Evolutionary conservation across 2,329 filamentous ascomycete genomes (phyloP), one percentile per base, ranked within the genome.

Genomic region (Verticillium dahliae): DNA sequence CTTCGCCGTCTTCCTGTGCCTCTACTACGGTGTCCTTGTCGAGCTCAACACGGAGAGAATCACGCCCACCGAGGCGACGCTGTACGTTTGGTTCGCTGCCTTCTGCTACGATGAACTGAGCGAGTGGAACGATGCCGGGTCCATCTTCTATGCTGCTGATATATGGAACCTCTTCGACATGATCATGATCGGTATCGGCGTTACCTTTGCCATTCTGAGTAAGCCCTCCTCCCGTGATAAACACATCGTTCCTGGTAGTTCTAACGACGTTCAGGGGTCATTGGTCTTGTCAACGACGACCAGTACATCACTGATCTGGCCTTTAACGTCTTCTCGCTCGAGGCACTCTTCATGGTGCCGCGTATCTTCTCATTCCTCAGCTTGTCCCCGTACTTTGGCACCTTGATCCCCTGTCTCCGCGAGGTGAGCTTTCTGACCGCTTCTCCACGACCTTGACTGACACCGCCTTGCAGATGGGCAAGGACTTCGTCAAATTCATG

Each of bases 91-190:
- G 90, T 89, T 97, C 67, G 87, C 87, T 4, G 90, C 91, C 7
- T 97, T 96, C 76, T 86, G 90, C 45, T 96, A 95, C 70, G 92
- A 97, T 67, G 92, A 93, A 74, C 79, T 95, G 62, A 90, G 89
- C 68, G 91, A 96, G 69, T 92, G 91, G 77, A 83, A 87, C 59
- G 92, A 97, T 76, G 92, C 93, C 1, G 93, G 93, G 0, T 88
- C 91, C 37, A 85, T 93, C 41, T 96, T 96, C 69, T 96, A 96
- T 70, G 85, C 89, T 5, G 87, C 89, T 9, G 91, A 95, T 69
- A 88, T 96, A 58, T 95, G 90, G 91, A 91, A 90, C 66, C 71
- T 89, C 52, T 91, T 89, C 76, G 87, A 87, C 70, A 76, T 91
- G 71, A 82, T 85, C 63, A 94, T 94, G 73, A 92, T 95, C 58